Percentiles rank a stretch among this genome's conserved stretches.
These are phyloP conservation scores for Paraconiothyrium brasiliense DNA, from an alignment of 2,329 filamentous ascomycete genomes.

Conservation along the genomic window DNA sequence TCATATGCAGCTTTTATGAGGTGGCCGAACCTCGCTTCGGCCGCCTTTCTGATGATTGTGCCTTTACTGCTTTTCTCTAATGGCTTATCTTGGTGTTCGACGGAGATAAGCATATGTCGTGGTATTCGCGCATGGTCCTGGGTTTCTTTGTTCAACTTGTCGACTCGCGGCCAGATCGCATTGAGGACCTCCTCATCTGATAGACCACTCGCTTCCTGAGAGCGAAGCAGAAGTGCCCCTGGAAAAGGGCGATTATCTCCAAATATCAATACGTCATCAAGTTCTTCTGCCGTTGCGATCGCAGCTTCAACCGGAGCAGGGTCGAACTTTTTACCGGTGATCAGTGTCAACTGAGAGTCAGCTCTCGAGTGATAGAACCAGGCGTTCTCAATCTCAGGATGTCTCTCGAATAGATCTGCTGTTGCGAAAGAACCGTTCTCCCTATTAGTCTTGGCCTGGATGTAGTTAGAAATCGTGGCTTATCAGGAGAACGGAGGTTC, in stretches of 20 bases:
- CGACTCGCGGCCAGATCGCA: conserved; percentile 55
- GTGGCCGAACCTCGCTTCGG: conserved; percentile 59
- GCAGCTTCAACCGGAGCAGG: conserved; percentile 68
- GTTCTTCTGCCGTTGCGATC: conserved; percentile 56
- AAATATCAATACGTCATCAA: conserved; percentile 69
- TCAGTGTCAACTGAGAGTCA: conserved; percentile 69
- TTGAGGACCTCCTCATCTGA: conserved; percentile 53
- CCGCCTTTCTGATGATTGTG: conserved; percentile 62
- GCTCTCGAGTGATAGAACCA: conserved; percentile 71
- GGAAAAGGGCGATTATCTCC: conserved; percentile 66
- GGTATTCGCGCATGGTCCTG: conserved; percentile 63
- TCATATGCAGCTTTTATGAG: conserved; percentile 60
- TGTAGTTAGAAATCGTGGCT: conserved; percentile 6
- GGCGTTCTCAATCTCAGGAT: conserved; percentile 60
- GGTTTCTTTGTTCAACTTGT: conserved; percentile 59
- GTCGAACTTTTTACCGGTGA: conserved; percentile 76
- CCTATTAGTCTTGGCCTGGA: conserved; percentile 64
- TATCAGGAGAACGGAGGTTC: not conserved
- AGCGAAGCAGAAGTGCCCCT: conserved; percentile 65
- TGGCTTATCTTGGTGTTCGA: conserved; percentile 46
- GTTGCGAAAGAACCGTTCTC: conserved; percentile 70
- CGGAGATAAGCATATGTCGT: conserved; percentile 60
- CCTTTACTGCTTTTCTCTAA: conserved; percentile 72
- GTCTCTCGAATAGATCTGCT: conserved; percentile 68
- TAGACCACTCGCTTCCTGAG: conserved; percentile 31